These are phyloP conservation scores for Colletotrichum chlorophyti DNA, from an alignment of 2,329 filamentous ascomycete genomes.

Conservation along the genomic window DNA sequence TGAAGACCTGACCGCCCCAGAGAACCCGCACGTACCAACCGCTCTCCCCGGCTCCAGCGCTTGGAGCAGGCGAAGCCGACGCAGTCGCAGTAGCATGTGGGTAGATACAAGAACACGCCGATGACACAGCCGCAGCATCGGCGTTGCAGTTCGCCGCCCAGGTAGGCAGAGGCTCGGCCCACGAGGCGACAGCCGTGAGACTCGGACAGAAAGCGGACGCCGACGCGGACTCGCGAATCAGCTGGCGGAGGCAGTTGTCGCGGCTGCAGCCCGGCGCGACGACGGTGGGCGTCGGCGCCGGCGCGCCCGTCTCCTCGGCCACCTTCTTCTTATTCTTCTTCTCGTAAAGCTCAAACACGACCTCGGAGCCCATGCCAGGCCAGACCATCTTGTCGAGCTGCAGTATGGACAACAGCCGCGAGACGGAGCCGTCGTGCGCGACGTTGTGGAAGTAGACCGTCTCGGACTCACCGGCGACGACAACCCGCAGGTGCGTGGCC, in stretches of 20 bases:
- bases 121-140: conserved; percentile 31
- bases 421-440: conserved; percentile 79
- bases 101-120: conserved; percentile 37
- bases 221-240: conserved; percentile 34
- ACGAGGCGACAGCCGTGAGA: conserved; percentile 28
- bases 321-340: conserved; percentile 38
- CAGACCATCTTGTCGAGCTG: conserved; percentile 81
- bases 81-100: conserved; percentile 27
- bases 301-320: neutral
- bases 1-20: conserved; percentile 72
- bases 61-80: conserved; percentile 1
- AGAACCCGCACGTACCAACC: conserved; percentile 69
- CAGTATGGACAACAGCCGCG: conserved; percentile 71
- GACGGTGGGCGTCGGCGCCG: conserved; percentile 29
- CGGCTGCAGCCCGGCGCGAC: conserved; percentile 33
- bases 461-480: conserved; percentile 45
- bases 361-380: conserved; percentile 83
- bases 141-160: conserved; percentile 36
- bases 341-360: conserved; percentile 77
- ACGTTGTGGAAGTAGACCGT: conserved; percentile 75
- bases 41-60: conserved; percentile 22
- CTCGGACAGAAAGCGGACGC: conserved; percentile 35
- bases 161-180: conserved; percentile 28
- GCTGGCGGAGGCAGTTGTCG: conserved; percentile 40
- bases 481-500: conserved; percentile 66